These are phyloP conservation scores for Tricladium varicosporioides DNA, from an alignment of 2,329 filamentous ascomycete genomes.

Conservation along the genomic window DNA sequence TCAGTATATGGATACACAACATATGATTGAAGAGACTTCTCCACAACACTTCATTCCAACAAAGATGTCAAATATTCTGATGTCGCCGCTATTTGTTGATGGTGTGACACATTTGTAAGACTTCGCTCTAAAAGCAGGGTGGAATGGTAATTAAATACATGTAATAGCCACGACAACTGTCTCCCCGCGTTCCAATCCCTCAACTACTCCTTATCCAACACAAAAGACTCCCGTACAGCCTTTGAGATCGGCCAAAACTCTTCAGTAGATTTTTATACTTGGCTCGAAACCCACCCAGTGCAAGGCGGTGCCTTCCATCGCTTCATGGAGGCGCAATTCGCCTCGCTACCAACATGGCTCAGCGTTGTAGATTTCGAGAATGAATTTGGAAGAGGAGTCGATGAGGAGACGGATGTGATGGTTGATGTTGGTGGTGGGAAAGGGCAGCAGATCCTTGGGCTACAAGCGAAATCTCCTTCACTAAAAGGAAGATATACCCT, in stretches of 20 bases:
- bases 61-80: constrained; percentile 5
- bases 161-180: neutral
- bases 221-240: neutral
- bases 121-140: neutral
- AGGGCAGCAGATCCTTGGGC: constrained; percentile 3
- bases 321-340: constrained; percentile 30
- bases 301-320: constrained; percentile 29
- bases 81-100: constrained; percentile 9
- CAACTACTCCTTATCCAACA: neutral
- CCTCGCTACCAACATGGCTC: constrained; percentile 22
- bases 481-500: constrained; percentile 12
- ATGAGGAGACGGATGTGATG: neutral
- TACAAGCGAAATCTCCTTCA: constrained; percentile 5
- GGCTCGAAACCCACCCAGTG: constrained; percentile 16
- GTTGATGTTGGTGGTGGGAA: constrained; percentile 6
- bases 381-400: neutral
- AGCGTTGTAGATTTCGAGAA: neutral
- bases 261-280: constrained; percentile 1
- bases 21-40: constrained; percentile 6
- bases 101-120: constrained; percentile 9
- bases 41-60: constrained; percentile 5
- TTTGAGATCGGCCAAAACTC: constrained; percentile 9
- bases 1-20: constrained; percentile 9
- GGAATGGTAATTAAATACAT: neutral
- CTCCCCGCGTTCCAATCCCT: neutral